Conservation (phyloP, 106 monocot species). For the Amphibolis antarctica region DNA sequence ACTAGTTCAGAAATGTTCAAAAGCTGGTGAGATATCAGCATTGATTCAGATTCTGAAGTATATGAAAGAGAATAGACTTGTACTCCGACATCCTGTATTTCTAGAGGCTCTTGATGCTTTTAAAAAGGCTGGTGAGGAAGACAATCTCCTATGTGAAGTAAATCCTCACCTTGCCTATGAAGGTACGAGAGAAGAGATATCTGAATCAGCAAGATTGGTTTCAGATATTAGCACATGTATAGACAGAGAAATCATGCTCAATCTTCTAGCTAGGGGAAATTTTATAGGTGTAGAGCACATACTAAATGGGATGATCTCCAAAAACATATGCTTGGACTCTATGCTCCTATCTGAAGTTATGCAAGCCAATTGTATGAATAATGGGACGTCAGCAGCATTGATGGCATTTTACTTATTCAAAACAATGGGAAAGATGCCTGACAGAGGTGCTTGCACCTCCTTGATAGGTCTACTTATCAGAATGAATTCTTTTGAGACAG, state of each 20-base stretch:
- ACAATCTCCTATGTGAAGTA: slow-evolving; percentile 64
- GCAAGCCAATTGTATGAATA: slow-evolving; percentile 26
- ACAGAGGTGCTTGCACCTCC: slow-evolving; percentile 36
- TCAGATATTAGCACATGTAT: slow-evolving; percentile 16
- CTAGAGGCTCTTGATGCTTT: slow-evolving; percentile 56
- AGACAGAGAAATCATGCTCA: slow-evolving; percentile 39
- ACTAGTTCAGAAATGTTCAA: slow-evolving; percentile 56
- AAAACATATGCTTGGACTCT: slow-evolving; percentile 30
- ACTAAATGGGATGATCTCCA: slow-evolving; percentile 22
- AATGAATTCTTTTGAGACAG: slow-evolving; percentile 16
- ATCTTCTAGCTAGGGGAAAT: slow-evolving; percentile 40
- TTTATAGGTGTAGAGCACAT: slow-evolving; percentile 48
- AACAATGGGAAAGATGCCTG: slow-evolving; percentile 23
- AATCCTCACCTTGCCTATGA: slow-evolving; percentile 62
- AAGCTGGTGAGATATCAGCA: slow-evolving; percentile 42
- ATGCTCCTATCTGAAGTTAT: slow-evolving; percentile 35
- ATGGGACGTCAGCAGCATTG: slow-evolving; percentile 27
- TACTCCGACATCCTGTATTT: slow-evolving; percentile 66
- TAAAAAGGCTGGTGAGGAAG: slow-evolving; percentile 28
- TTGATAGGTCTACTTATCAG: slow-evolving; percentile 55
- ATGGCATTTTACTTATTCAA: slow-evolving; percentile 38
- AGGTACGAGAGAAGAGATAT: slow-evolving; percentile 31
- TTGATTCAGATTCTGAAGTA: slow-evolving; percentile 50
- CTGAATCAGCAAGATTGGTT: slow-evolving; percentile 8
- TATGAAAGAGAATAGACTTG: slow-evolving; percentile 65